Evolutionary conservation across 2,329 filamentous ascomycete genomes (phyloP).

Genomic region (Trichoderma sp.): DNA sequence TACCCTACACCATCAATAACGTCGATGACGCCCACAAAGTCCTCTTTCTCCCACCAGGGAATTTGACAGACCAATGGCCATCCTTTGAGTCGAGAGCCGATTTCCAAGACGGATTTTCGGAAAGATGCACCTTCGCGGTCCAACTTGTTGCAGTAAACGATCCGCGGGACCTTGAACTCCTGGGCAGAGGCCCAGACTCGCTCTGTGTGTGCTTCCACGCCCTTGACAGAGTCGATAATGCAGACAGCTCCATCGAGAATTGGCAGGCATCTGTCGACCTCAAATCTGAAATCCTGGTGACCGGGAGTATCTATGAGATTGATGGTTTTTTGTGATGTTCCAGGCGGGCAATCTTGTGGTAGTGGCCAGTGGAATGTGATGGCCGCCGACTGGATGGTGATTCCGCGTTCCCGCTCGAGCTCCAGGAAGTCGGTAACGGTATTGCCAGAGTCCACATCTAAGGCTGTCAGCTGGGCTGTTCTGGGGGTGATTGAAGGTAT

Average conservation of each 20-base stretch:
- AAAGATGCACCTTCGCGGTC: constrained; percentile 80
- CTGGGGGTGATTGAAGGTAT: background rate
- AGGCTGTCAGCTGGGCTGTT: constrained; percentile 12
- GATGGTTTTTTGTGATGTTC: constrained; percentile 63
- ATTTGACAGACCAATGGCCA: constrained; percentile 94
- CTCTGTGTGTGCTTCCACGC: constrained; percentile 95
- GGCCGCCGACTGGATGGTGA: constrained; percentile 96
- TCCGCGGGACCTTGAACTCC: constrained; percentile 78
- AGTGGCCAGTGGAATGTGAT: constrained; percentile 95
- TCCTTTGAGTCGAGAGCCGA: constrained; percentile 74
- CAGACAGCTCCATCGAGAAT: constrained; percentile 91
- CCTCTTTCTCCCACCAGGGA: constrained; percentile 86
- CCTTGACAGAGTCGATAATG: constrained; percentile 87
- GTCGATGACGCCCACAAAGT: constrained; percentile 83
- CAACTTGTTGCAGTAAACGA: constrained; percentile 77
- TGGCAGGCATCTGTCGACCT: constrained; percentile 86
- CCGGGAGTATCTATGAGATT: constrained; percentile 96
- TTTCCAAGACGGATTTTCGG: constrained; percentile 80
- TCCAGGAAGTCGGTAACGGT: constrained; percentile 97
- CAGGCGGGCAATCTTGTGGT: constrained; percentile 45
- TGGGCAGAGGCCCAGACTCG: constrained; percentile 93
- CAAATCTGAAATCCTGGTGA: constrained; percentile 96
- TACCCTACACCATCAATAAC: constrained; percentile 75
- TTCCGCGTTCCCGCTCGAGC: constrained; percentile 86
- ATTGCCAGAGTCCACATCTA: constrained; percentile 92